phyloP scores from a whole-genome alignment of 2,329 filamentous ascomycete species.

The Fonsecaea multimorphosa region DNA sequence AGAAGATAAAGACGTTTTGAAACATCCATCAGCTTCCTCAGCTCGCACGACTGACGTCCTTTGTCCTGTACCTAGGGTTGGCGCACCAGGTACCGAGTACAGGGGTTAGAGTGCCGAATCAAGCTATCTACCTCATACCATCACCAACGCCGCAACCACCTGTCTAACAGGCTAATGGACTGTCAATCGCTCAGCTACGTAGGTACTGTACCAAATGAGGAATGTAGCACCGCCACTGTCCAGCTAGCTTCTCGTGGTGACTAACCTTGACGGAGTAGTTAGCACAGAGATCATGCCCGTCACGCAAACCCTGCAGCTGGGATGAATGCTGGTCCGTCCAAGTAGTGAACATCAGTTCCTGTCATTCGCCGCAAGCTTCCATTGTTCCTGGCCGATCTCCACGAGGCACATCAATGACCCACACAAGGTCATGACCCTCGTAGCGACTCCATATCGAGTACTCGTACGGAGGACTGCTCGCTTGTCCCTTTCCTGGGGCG shows the following conservation, averaged over 20 bases:
- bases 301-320: slow-evolving; percentile 4
- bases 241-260: background rate
- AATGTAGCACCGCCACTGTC: slow-evolving; percentile 1
- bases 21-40: background rate
- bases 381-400: slow-evolving; percentile 10
- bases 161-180: slow-evolving; percentile 4
- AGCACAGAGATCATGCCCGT: background rate
- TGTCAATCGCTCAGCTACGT: background rate
- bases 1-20: background rate
- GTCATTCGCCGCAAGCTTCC: slow-evolving; percentile 21
- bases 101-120: background rate
- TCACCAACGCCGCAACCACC: background rate
- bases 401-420: background rate
- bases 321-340: background rate
- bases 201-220: background rate
- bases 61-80: background rate
- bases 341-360: slow-evolving; percentile 7
- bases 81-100: background rate
- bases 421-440: background rate
- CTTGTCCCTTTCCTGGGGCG: background rate
- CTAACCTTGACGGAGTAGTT: background rate
- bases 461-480: background rate
- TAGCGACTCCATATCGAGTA: background rate
- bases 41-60: background rate
- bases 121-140: background rate